Evolutionary conservation across 2,329 filamentous ascomycete genomes (phyloP), one percentile per base, ranked within the genome.

Genomic region (Alternaria gansuensis): DNA sequence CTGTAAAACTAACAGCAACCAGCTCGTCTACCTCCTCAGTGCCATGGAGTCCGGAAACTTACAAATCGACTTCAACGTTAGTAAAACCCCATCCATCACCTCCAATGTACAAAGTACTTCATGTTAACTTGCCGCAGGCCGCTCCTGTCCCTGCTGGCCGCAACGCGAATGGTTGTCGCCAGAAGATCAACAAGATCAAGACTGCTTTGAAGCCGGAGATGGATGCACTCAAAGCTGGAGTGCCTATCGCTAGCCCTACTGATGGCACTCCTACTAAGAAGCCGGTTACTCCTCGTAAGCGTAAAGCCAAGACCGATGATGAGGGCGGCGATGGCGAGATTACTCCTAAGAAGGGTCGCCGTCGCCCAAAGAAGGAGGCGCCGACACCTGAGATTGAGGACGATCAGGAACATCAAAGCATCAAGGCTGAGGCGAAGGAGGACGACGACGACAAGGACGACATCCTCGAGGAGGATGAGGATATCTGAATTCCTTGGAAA

Each of bases 101-200:
- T 3, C 33, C n/a, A 21, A 29, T 7, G 3, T n/a, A 29, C 11
- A 45, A 23, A 49, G 11, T 4, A n/a, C 21, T 13, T 54, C 52
- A 33, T 28, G 2, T 24, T n/a, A 13, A 50, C 28, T 5, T n/a
- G 23, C 13, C n/a, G 21, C 39, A 74, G 71, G 61, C 56, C 1
- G 62, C 3, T 62, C 61, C 5, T 57, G 58, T 17, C 13, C 71
- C 70, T 0, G 43, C 45, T 14, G 66, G 66, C 5, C 70, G 71
- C 46, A 64, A 62, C 34, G 44, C 43, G 24, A 67, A 59, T 7
- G 70, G 69, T 11, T 72, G 61, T 45, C n/a, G 14, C 3, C 58
- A 72, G 52, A 67, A 66, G 52, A 64, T 71, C 55, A 40, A 61
- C 33, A 48, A 23, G 4, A 48, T 71, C 36, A 67, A 65, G 51